phyloP scores from a whole-genome alignment of 768 basidiomycete genomes.

The Collybiopsis luxurians region DNA sequence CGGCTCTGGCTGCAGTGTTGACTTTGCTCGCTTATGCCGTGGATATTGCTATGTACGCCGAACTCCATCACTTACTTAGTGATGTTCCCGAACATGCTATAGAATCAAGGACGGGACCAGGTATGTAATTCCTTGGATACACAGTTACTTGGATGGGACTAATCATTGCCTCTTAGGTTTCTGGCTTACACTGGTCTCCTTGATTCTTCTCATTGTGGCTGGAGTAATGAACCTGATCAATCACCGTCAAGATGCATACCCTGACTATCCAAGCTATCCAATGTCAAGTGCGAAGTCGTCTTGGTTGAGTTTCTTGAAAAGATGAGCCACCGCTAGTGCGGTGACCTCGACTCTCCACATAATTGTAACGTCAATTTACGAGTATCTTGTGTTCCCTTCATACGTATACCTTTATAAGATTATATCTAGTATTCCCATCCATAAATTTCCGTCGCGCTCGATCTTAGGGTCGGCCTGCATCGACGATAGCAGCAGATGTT shows the following conservation, averaged over 20 bases:
- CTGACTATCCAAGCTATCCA: background rate
- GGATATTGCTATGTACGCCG: slow-evolving; percentile 15
- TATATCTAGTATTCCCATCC: too few species aligned
- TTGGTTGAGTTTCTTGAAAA: background rate
- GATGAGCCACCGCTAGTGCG: too few species aligned
- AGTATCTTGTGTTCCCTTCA: too few species aligned
- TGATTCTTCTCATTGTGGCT: slow-evolving; percentile 10
- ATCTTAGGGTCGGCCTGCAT: too few species aligned
- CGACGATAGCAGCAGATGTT: too few species aligned
- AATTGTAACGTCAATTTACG: too few species aligned
- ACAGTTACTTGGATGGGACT: background rate
- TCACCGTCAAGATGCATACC: background rate
- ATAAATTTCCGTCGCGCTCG: too few species aligned
- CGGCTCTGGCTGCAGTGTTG: slow-evolving; percentile 13
- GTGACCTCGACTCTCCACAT: slow-evolving; percentile 66
- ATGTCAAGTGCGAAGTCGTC: background rate
- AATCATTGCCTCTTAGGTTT: slow-evolving; percentile 8
- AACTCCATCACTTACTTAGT: slow-evolving; percentile 13
- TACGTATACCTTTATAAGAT: too few species aligned
- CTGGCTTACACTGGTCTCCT: slow-evolving; percentile 16
- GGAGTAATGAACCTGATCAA: background rate
- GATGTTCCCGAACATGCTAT: slow-evolving; percentile 6
- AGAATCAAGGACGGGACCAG: slow-evolving; percentile 2
- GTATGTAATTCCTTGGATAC: background rate
- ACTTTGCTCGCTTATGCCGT: slow-evolving; percentile 17